Percentiles rank a stretch among this genome's conserved stretches.
phyloP scores from a whole-genome alignment of 2,329 filamentous ascomycete species.

The Cladophialophora bantiana region DNA sequence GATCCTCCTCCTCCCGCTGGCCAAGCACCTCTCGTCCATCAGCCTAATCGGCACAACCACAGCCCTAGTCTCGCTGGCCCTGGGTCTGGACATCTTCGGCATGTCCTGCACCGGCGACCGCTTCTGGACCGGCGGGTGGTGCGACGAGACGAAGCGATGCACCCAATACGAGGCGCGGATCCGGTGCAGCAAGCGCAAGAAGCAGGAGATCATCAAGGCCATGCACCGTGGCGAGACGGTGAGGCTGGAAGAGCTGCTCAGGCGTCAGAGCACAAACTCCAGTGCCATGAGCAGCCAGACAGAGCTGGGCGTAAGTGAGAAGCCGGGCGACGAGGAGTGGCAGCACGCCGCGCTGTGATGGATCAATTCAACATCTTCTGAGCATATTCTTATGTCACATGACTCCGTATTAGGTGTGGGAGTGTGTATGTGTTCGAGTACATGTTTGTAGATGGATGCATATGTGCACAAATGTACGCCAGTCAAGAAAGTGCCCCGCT shows the following conservation, averaged over 20 bases:
- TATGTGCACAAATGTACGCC: too few relatives aligned
- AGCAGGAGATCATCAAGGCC: slow-evolving; percentile 19
- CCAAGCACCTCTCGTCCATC: slow-evolving; percentile 12
- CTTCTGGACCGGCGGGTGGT: slow-evolving; percentile 22
- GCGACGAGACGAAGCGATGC: slow-evolving; percentile 12
- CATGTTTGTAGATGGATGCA: too few relatives aligned
- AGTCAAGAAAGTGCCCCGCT: too few relatives aligned
- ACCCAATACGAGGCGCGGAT: slow-evolving; percentile 19
- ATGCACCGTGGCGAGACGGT: slow-evolving; percentile 18
- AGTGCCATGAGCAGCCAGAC: slow-evolving; percentile 14
- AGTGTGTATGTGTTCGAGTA: not conserved
- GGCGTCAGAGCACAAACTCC: slow-evolving; percentile 11
- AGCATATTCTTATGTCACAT: not conserved
- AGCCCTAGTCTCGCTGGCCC: slow-evolving; percentile 5
- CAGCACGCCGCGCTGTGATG: slow-evolving; percentile 11
- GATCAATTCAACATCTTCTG: not conserved
- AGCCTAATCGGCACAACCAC: slow-evolving; percentile 15
- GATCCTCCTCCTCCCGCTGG: slow-evolving; percentile 15
- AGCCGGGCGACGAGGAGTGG: slow-evolving; percentile 14
- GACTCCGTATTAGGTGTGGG: not conserved
- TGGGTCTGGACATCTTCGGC: slow-evolving; percentile 20
- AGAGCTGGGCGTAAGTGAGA: slow-evolving; percentile 11
- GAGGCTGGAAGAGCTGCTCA: slow-evolving; percentile 13
- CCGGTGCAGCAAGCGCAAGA: slow-evolving; percentile 12
- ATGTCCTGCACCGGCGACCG: slow-evolving; percentile 15